Evolutionary conservation across 1,284 basidiomycete genomes (phyloP), one percentile per base, ranked within the genome.

Genomic region (Malassezia caprae): DNA sequence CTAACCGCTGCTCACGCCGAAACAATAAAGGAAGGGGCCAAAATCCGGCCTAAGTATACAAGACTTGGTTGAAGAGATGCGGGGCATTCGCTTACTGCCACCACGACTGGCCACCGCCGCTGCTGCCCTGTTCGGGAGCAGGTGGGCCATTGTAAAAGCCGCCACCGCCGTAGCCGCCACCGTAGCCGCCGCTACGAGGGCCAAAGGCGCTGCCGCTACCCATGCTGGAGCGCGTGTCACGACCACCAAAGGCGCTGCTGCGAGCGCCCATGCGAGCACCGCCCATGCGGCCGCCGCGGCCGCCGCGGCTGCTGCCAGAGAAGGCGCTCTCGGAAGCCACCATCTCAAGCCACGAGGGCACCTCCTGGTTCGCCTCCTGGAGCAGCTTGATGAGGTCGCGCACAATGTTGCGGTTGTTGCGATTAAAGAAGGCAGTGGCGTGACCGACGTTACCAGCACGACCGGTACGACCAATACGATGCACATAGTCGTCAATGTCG

Each of bases 381-480:
- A 98, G 83, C 12, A 98, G 82, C 75, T 96, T 91, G 54, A 96
- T 79, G 44, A 98, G 81, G 69, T 94, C 90, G 49, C 86, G 83
- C 44, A 88, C 88, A 62, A 96, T 93, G 77, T 90, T 74, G 58
- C 71, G 69, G 72, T 77, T 78, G 62, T 76, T 76, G 30, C 77
- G 74, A 73, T 78, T 78, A 72, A 78, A 76, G 68, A 78, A 78
- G 53, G 76, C 75, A 24, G 77, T 99, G 31, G 88, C 86, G 61
- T 86, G 82, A 80, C 93, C 93, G n/a, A 85, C 87, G 80, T 99
- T 99, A 65, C 93, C 93, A 13, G 94, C 94, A 83, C 93, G 91
- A 53, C 94, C 93, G 19, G 94, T 98, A 82, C 93, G 90, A 80
- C 93, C 93, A 73, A 74, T 74, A 15, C 72, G 68, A 64, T 74